Base-by-base conservation (phyloP, 345 rosid genomes). In the Brassica carinata region DNA sequence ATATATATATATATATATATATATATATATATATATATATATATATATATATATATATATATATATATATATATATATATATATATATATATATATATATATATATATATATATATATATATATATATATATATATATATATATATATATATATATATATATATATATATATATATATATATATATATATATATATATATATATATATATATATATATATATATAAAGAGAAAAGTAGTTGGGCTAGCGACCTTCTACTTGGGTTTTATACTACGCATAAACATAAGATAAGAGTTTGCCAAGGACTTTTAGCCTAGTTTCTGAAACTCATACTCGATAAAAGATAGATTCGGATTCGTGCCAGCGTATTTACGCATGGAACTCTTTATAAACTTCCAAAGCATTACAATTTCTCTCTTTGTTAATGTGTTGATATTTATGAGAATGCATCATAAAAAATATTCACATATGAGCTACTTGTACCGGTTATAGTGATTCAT, bases 221-320 rank as follows among this genome's bases (percentile, higher is more conserved):
- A n/a, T n/a, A n/a, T 17, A 34, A 34, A 19, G 9, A 4, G 9
- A 38, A 31, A 73, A 73, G 53, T 61, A 6, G 70, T 69, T 69
- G 30, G 48, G 73, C 76, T 26, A 26, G 48, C 1, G 62, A 53
- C 61, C 51, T 66, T 80, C 55, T 59, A 67, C 74, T 79, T 73
- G 69, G 69, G 64, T 15, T 73, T 38, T 38, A 10, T 67, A 57
- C 62, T 67, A 30, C 26, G 48, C 77, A 38, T 58, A 13, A 2
- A 14, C 57, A 23, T 26, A 17, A 2, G 26, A 55, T 67, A 65
- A 15, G 58, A 78, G 30, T 67, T 51, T 31, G 55, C 53, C 8
- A 40, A 4, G 3, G 51, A 43, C 51, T 10, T 10, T 43, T 10
- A 4, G 13, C 48, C 48, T 43, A 18, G 13, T 69, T 43, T 51